A percentile compares a stretch with the other conserved stretches of the same genome.
These are phyloP conservation scores for Penicillium glabrum DNA, from an alignment of 2,329 filamentous ascomycete genomes.

Conservation along the genomic window DNA sequence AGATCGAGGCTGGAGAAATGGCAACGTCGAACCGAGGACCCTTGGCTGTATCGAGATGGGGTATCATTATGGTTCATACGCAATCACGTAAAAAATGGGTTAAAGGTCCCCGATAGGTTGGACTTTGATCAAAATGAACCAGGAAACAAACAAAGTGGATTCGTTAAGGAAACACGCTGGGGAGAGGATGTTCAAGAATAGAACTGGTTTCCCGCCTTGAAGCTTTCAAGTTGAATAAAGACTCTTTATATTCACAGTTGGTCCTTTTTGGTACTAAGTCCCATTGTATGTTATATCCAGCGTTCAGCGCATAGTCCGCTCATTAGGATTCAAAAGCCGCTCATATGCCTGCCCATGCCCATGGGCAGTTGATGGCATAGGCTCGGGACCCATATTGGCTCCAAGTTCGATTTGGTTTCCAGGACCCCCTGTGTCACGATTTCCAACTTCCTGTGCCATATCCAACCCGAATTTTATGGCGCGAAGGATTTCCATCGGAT, in stretches of 20 bases:
- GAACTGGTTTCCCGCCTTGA: background rate
- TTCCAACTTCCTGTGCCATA: background rate
- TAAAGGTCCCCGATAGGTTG: conserved; percentile 20
- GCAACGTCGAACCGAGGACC: conserved; percentile 35
- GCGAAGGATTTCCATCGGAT: background rate
- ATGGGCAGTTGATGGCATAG: background rate
- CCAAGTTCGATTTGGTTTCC: background rate
- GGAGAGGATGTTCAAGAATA: background rate
- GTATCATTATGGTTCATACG: conserved; percentile 15
- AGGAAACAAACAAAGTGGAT: conserved; percentile 2
- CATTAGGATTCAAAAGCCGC: background rate
- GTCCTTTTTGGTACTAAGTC: no score
- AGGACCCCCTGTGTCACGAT: background rate
- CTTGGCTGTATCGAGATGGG: conserved; percentile 33
- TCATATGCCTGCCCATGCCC: background rate
- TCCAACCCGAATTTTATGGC: background rate
- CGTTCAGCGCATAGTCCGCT: background rate
- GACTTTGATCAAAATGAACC: conserved; percentile 20
- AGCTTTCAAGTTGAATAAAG: background rate
- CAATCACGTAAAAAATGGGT: conserved; percentile 11
- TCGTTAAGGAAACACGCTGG: background rate
- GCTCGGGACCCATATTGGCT: background rate
- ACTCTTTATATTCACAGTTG: no score
- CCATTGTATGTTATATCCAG: background rate
- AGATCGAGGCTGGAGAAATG: conserved; percentile 33